Evolutionary conservation across 164 flowering plant genomes (phyloP), one percentile per base, ranked within the genome.

Genomic region (Vitis labrusca): DNA sequence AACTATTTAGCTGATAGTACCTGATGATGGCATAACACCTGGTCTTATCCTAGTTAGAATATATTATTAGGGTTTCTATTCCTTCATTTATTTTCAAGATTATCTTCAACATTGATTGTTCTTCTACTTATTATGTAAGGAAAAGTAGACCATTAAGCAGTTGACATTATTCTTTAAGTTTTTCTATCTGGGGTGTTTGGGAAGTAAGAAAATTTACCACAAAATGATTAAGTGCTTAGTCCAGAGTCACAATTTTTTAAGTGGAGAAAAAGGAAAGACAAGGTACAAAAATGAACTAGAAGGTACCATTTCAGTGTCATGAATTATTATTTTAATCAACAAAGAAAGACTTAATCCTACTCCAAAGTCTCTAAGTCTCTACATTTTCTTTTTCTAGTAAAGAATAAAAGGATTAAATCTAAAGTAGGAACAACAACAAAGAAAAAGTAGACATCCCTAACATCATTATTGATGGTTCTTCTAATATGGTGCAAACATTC

Each of bases 11-110:
- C 60, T 52, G 57, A 67, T 50, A 67, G 60, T 59, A 65, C 59
- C 56, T 50, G 68, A 61, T 37, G 63, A 65, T 37, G 62, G 66
- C 58, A 66, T 59, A 75, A 66, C 71, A 75, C 66, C 71, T 59
- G 58, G 53, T 54, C 64, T 54, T 66, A 61, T 54, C 62, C 50
- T 52, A 7, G 29, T 23, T 4, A 51, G 55, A 68, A 53, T 27
- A 53, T 48, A 5, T 61, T 64, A 5, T n/a, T 48, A 8, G 62
- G 72, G 23, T 50, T 50, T 61, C 2, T 63, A 49, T 63, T 44
- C 51, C 16, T 53, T 54, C 27, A 8, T 3, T 57, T 55, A 15
- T 62, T 17, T 44, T 61, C 44, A 32, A 61, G 59, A 44, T 53
- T 61, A 37, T 60, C 37, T 68, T 59, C 62, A 58, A 52, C 63